phyloP scores from a whole-genome alignment of 805 yeast species.

The Brettanomyces custersianus region DNA sequence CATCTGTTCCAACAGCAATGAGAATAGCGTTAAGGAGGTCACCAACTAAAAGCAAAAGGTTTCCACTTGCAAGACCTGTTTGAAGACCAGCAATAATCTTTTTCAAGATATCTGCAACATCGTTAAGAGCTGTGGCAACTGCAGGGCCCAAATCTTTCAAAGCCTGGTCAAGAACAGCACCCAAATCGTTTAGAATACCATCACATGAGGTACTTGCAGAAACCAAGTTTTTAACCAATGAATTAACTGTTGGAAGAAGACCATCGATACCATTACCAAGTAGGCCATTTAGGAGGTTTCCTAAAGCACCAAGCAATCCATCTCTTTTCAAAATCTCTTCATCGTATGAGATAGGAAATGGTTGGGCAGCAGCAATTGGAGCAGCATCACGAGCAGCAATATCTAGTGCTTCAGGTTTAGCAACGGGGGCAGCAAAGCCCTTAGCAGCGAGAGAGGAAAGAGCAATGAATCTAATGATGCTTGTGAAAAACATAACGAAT shows the following conservation, averaged over 20 bases:
- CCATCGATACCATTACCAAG: not conserved
- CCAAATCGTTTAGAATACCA: constrained; percentile 1
- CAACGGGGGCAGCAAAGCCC: too few species aligned
- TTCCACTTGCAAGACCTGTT: not conserved
- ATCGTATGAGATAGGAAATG: not conserved
- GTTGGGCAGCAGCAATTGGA: not conserved
- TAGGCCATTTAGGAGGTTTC: not conserved
- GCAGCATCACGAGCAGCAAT: not conserved
- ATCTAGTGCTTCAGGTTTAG: too few species aligned
- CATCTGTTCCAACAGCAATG: not conserved
- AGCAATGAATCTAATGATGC: too few species aligned
- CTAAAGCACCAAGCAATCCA: not conserved
- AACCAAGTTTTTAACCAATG: not conserved
- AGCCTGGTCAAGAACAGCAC: not conserved
- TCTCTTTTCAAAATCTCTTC: constrained; percentile 1
- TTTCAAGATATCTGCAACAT: not conserved
- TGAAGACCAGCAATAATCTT: not conserved
- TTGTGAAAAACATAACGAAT: too few species aligned
- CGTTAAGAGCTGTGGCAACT: not conserved
- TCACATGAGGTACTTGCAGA: not conserved
- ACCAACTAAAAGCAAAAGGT: not conserved
- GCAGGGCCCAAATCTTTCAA: not conserved
- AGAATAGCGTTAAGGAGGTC: not conserved
- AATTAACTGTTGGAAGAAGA: not conserved
- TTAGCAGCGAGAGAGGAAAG: too few species aligned